phyloP scores from a whole-genome alignment of 768 basidiomycete species.

The Infundibulicybe gibba region DNA sequence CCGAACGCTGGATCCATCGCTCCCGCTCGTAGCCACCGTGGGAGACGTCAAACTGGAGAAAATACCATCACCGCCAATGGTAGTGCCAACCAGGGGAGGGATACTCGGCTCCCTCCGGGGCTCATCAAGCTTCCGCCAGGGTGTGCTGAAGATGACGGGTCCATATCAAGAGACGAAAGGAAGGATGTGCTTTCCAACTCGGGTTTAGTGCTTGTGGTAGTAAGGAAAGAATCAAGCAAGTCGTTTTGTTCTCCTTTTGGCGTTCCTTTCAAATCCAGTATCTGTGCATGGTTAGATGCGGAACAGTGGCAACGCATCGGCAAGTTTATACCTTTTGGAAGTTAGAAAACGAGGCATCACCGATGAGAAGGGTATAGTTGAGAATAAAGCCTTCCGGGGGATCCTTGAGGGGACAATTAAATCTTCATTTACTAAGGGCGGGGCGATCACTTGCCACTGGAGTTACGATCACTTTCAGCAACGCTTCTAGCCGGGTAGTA shows the following conservation, averaged over 20 bases:
- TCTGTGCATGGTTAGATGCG: constrained; percentile 41
- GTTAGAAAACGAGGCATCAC: constrained; percentile 92
- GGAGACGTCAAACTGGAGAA: constrained; percentile 60
- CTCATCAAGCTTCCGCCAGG: constrained; percentile 54
- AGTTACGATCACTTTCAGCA: constrained; percentile 93
- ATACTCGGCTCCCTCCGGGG: constrained; percentile 61
- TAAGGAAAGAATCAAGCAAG: constrained; percentile 87
- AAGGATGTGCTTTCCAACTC: constrained; percentile 91
- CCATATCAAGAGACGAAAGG: constrained; percentile 94
- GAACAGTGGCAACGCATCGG: neutral
- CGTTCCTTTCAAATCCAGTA: constrained; percentile 93
- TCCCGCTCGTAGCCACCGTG: constrained; percentile 45
- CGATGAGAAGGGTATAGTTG: constrained; percentile 92
- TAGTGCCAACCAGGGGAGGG: constrained; percentile 33
- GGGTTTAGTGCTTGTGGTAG: constrained; percentile 87
- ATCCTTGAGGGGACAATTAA: constrained; percentile 45
- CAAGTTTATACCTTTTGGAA: constrained; percentile 84
- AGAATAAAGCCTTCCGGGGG: constrained; percentile 92
- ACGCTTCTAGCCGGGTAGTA: constrained; percentile 79
- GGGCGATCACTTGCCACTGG: constrained; percentile 61
- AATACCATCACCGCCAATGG: constrained; percentile 45
- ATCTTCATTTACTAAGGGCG: neutral
- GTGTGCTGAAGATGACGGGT: constrained; percentile 56
- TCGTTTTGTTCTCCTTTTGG: constrained; percentile 83
- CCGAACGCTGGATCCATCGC: constrained; percentile 52